Conservation (phyloP, 805 yeast genomes). For the Saturnispora mendoncae region DNA sequence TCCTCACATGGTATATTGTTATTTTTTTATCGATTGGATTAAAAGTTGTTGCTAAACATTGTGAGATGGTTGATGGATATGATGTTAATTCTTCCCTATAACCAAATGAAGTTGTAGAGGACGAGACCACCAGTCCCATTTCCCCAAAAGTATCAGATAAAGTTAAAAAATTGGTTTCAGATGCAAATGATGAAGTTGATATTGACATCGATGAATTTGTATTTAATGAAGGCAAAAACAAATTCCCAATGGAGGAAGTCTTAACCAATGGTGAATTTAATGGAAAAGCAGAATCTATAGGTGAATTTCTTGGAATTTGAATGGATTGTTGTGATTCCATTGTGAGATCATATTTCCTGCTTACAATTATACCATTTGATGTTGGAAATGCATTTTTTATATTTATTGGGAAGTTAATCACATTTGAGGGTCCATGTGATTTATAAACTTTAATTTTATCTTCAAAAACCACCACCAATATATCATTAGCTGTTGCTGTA, state of each 20-base stretch:
- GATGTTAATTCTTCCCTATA: conserved; percentile 46
- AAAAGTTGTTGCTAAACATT: conserved; percentile 48
- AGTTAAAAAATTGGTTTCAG: conserved; percentile 43
- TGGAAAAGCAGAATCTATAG: no score
- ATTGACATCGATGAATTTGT: background rate
- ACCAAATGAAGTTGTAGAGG: conserved; percentile 58
- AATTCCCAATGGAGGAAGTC: background rate
- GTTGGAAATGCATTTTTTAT: conserved; percentile 54
- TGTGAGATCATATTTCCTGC: conserved; percentile 18
- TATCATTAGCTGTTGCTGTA: background rate
- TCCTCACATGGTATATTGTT: conserved; percentile 47
- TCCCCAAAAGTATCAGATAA: conserved; percentile 69
- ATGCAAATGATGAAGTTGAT: conserved; percentile 4
- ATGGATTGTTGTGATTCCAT: conserved; percentile 7
- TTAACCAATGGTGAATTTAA: conserved; percentile 3
- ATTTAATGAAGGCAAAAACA: background rate
- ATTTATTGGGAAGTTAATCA: conserved; percentile 61
- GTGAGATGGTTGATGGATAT: conserved; percentile 39
- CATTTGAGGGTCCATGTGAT: conserved; percentile 47
- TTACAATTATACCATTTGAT: conserved; percentile 52
- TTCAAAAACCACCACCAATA: conserved; percentile 48
- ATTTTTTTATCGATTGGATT: conserved; percentile 38
- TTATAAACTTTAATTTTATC: conserved; percentile 58
- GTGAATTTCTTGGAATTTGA: no score
- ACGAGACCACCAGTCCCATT: conserved; percentile 60